A percentile compares a stretch with the other conserved stretches of the same genome.
Conservation (phyloP, 371 early-diverging fungal species). For the Actinomortierella wolfii region DNA sequence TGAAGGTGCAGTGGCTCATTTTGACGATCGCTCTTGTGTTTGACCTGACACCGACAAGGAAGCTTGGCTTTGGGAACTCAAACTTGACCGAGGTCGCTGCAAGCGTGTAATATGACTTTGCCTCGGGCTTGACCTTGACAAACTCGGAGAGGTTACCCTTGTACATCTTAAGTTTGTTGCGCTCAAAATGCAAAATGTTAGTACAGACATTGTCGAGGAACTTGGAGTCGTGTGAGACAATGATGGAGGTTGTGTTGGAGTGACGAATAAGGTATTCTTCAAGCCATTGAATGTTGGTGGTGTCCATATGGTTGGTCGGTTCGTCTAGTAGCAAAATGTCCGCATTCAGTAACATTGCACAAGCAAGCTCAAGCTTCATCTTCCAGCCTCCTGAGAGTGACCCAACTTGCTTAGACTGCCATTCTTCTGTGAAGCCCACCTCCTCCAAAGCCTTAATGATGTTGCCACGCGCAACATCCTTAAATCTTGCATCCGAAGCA, state of each 20-base stretch:
- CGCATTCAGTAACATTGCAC: constrained; percentile 85
- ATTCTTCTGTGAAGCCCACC: constrained; percentile 72
- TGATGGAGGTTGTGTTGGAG: constrained; percentile 77
- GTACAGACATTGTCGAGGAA: constrained; percentile 89
- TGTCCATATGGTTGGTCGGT: constrained; percentile 93
- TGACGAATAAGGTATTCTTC: constrained; percentile 77
- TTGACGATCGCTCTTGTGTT: constrained; percentile 74
- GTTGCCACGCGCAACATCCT: constrained; percentile 54
- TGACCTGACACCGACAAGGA: constrained; percentile 74
- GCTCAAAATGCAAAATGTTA: constrained; percentile 81
- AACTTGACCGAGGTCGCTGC: constrained; percentile 64
- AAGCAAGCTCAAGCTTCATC: constrained; percentile 87
- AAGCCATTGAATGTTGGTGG: constrained; percentile 80
- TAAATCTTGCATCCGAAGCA: constrained; percentile 48
- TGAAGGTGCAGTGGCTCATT: constrained; percentile 68
- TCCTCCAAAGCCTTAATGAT: constrained; percentile 60
- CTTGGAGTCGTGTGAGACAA: constrained; percentile 90
- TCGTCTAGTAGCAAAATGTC: constrained; percentile 90
- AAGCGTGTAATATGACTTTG: constrained; percentile 73
- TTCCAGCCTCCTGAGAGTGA: constrained; percentile 90
- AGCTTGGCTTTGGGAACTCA: constrained; percentile 75
- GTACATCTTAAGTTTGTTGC: constrained; percentile 78
- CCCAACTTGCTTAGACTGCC: constrained; percentile 66
- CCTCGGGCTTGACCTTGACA: constrained; percentile 78
- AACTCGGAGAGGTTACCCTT: constrained; percentile 85